These are phyloP conservation scores for Coleophoma crateriformis DNA, from an alignment of 2,329 filamentous ascomycete species.

Conservation along the genomic window DNA sequence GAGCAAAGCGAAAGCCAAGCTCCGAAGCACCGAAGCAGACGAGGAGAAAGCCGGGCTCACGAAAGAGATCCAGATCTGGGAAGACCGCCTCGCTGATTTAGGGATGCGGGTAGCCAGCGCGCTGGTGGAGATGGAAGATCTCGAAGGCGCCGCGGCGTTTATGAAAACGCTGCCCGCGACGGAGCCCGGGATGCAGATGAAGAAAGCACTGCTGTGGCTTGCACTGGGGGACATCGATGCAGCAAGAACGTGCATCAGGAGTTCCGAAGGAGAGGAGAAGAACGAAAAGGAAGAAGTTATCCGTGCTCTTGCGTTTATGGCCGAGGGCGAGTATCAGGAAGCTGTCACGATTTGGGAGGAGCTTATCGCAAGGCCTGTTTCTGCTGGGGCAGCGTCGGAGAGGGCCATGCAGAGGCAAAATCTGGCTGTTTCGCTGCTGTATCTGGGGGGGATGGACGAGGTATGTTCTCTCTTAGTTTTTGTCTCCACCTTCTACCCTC, in stretches of 20 bases:
- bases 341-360: conserved; percentile 58
- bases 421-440: conserved; percentile 76
- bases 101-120: conserved; percentile 63
- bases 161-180: conserved; percentile 48
- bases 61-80: conserved; percentile 59
- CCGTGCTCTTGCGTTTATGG: conserved; percentile 68
- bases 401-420: conserved; percentile 78
- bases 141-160: conserved; percentile 72
- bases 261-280: conserved; percentile 16
- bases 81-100: conserved; percentile 64
- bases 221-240: conserved; percentile 71
- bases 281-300: conserved; percentile 41
- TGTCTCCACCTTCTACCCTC: not conserved
- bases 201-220: conserved; percentile 66
- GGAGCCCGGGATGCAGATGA: conserved; percentile 28
- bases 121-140: conserved; percentile 80
- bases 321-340: conserved; percentile 64
- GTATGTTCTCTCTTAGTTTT: conserved; percentile 33
- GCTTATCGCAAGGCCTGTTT: conserved; percentile 32
- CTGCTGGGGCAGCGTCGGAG: conserved; percentile 23
- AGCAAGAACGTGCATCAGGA: conserved; percentile 50
- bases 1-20: conserved; percentile 14
- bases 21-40: conserved; percentile 20
- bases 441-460: conserved; percentile 70
- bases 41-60: conserved; percentile 11